phyloP scores from a whole-genome alignment of 768 basidiomycete genomes.

The Tricholoma sp. region DNA sequence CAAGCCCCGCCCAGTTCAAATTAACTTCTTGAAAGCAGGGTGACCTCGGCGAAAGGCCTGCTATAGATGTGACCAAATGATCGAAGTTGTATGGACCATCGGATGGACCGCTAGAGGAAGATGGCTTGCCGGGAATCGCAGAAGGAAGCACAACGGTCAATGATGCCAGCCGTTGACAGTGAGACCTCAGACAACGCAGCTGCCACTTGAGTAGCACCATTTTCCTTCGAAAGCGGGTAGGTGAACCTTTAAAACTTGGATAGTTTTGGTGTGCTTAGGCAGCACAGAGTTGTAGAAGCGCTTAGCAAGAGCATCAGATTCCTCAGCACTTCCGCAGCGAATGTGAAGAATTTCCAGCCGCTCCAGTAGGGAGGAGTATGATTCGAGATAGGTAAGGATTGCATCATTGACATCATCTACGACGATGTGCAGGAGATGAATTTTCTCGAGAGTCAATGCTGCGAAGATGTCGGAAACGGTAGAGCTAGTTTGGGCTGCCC shows the following conservation, averaged over 20 bases:
- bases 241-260: background rate
- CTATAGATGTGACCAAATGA: background rate
- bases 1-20: background rate
- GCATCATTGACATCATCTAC: background rate
- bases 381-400: background rate
- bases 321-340: background rate
- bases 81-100: background rate
- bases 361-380: background rate
- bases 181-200: no score
- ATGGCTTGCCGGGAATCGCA: background rate
- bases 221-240: background rate
- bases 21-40: background rate
- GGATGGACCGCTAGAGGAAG: background rate
- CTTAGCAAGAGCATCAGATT: background rate
- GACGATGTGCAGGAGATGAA: background rate
- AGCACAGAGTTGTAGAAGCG: background rate
- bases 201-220: background rate
- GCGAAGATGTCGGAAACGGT: background rate
- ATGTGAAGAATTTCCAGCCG: background rate
- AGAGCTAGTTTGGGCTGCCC: background rate
- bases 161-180: background rate
- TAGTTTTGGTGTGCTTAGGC: background rate
- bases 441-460: background rate
- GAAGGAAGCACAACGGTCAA: background rate
- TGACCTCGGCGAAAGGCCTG: background rate